Conservation (phyloP, 2,329 filamentous ascomycete genomes). For the Colletotrichum lini region DNA sequence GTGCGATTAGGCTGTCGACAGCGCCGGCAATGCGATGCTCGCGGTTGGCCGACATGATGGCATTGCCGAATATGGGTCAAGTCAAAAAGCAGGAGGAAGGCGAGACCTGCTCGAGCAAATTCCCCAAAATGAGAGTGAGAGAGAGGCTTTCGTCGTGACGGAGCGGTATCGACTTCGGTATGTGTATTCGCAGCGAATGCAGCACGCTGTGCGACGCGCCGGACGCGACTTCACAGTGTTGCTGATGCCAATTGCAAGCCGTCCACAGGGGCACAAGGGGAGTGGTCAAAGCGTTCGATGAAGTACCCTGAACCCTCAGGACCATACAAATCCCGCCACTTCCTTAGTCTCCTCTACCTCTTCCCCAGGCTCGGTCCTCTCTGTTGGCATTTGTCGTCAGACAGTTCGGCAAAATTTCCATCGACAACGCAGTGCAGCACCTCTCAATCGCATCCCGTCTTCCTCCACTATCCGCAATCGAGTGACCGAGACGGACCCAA, state of each 20-base stretch:
- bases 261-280: slow-evolving; percentile 17
- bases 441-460: slow-evolving; percentile 38
- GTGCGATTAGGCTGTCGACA: slow-evolving; percentile 83
- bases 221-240: slow-evolving; percentile 40
- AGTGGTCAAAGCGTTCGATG: slow-evolving; percentile 15
- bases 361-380: slow-evolving; percentile 41
- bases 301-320: slow-evolving; percentile 1
- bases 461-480: slow-evolving; percentile 34
- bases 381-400: slow-evolving; percentile 41
- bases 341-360: slow-evolving; percentile 47
- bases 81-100: slow-evolving; percentile 6
- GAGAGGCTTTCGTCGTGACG: slow-evolving; percentile 5
- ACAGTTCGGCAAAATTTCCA: slow-evolving; percentile 54
- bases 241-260: slow-evolving; percentile 27
- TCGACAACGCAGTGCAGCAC: slow-evolving; percentile 45
- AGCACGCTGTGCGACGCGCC: slow-evolving; percentile 36
- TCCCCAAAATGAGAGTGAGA: not conserved
- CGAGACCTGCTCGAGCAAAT: not conserved
- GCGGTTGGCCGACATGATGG: slow-evolving; percentile 48
- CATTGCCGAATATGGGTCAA: slow-evolving; percentile 30
- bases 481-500: slow-evolving; percentile 42
- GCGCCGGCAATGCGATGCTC: slow-evolving; percentile 81
- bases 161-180: slow-evolving; percentile 11
- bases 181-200: slow-evolving; percentile 26
- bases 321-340: not conserved